These are phyloP conservation scores for Papiliotrema fonsecae DNA, from an alignment of 1,284 basidiomycete genomes.

Conservation along the genomic window DNA sequence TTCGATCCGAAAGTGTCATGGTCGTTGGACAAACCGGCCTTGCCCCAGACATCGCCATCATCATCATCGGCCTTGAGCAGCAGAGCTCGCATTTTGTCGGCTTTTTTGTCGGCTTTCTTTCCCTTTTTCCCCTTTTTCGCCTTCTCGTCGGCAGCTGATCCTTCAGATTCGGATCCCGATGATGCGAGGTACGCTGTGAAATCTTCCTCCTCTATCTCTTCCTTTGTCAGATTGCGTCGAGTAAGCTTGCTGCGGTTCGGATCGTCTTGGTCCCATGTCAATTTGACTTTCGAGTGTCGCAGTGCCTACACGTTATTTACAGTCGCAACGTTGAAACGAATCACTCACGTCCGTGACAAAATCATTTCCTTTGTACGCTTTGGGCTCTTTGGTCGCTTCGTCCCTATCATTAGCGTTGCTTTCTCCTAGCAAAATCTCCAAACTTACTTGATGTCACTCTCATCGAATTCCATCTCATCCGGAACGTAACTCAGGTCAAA, in stretches of 20 bases:
- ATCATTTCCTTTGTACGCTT: constrained; percentile 77
- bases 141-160: constrained; percentile 34
- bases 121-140: constrained; percentile 38
- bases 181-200: constrained; percentile 80
- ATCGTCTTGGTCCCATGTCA: constrained; percentile 99
- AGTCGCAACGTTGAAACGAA: neutral
- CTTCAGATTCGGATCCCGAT: constrained; percentile 52
- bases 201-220: constrained; percentile 84
- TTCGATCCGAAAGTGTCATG: constrained; percentile 18
- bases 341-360: constrained; percentile 83
- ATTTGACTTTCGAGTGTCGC: constrained; percentile 95
- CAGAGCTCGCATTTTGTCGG: constrained; percentile 63
- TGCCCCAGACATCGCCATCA: constrained; percentile 65
- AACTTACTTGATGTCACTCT: constrained; percentile 61
- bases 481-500: constrained; percentile 94
- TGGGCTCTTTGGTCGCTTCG: constrained; percentile 65
- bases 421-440: neutral
- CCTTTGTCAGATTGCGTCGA: constrained; percentile 67
- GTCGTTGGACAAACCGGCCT: constrained; percentile 33
- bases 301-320: constrained; percentile 61
- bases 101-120: constrained; percentile 49
- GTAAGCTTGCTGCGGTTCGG: constrained; percentile 78
- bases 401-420: constrained; percentile 55
- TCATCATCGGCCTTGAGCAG: constrained; percentile 61
- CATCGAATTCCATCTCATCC: constrained; percentile 84